Evolutionary conservation across 2,329 filamentous ascomycete species (phyloP), one percentile per base, ranked within the genome.

Genomic region (Hortaea sp.): DNA sequence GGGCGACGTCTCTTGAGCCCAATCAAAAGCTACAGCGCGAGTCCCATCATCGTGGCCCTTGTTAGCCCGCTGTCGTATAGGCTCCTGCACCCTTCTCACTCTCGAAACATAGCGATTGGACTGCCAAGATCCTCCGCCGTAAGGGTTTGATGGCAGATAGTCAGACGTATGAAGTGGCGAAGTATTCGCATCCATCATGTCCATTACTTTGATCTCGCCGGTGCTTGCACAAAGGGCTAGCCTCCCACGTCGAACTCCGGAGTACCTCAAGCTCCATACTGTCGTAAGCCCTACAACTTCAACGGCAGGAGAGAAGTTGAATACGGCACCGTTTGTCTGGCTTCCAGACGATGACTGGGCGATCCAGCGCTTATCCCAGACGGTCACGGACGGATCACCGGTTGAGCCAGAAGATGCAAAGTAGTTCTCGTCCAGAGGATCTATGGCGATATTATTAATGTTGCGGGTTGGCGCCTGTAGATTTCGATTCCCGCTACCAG

Each of bases 371-470:
- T 82, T 78, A 60, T 90, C 85, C 85, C 85, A 90, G 30, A 90
- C 74, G 62, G 84, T 81, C 43, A 90, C 74, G 6, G 80, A 79
- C 0, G 85, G 82, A 42, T 86, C 81, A 48, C 86, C 84, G 9
- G 86, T 69, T 2, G 83, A 82, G 1, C 71, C 72, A 10, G 85
- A 87, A 1, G 86, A 89, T 1, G 86, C 81, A 66, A 92, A 90
- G 64, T 88, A 90, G 56, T 92, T 88, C 53, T 83, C 79, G 56
- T 94, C 84, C 20, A 80, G 72, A 49, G 85, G 85, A 66, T 92
- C 85, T 49, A 92, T 85, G 11, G 85, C 78, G 45, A 92, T 66
- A 51, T 81, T 81, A 58, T 82, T 75, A 6, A 82, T 78, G 54
- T 79, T 78, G 11, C 73, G 70, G 2, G 79, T 82, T 2, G 73